Percentiles rank a stretch among this genome's conserved stretches.
Evolutionary conservation across 2,329 filamentous ascomycete genomes (phyloP).

Genomic region (Trichoderma cornu-damae): DNA sequence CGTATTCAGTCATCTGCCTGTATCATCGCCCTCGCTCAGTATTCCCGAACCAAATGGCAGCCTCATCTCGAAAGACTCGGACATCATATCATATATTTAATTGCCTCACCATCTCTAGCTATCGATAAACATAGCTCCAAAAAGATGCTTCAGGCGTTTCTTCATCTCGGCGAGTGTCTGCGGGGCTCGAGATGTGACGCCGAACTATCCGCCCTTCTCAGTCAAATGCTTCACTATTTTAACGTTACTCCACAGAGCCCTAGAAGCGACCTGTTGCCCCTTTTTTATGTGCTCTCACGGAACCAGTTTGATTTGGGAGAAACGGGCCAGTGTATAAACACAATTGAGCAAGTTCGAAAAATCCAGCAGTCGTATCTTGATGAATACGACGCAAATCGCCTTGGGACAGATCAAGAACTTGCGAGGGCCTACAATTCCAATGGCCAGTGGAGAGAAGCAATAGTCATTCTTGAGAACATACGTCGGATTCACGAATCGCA

Average conservation of each 20-base stretch:
- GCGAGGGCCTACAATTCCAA: conserved; percentile 2
- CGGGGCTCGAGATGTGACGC: neutral
- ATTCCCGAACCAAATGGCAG: neutral
- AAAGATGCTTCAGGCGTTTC: neutral
- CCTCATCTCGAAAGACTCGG: conserved; percentile 1
- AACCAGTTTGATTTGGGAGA: neutral
- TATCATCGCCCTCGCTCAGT: neutral
- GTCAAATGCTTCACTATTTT: neutral
- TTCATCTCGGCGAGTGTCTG: neutral
- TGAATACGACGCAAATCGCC: neutral
- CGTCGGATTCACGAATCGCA: neutral
- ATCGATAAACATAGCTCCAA: neutral
- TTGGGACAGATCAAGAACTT: neutral
- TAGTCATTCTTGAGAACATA: conserved; percentile 3
- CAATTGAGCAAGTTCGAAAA: neutral
- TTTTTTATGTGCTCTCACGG: neutral
- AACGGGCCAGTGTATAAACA: neutral
- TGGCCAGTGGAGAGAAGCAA: conserved; percentile 11
- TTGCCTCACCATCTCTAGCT: neutral
- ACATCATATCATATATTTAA: neutral
- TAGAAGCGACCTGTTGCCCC: neutral
- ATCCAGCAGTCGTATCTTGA: neutral
- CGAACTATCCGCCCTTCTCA: conserved; percentile 1
- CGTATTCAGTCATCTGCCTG: conserved; percentile 1
- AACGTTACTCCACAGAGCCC: neutral